Conservation (phyloP, 2,329 filamentous ascomycete genomes). For the Fusarium nelsonii region DNA sequence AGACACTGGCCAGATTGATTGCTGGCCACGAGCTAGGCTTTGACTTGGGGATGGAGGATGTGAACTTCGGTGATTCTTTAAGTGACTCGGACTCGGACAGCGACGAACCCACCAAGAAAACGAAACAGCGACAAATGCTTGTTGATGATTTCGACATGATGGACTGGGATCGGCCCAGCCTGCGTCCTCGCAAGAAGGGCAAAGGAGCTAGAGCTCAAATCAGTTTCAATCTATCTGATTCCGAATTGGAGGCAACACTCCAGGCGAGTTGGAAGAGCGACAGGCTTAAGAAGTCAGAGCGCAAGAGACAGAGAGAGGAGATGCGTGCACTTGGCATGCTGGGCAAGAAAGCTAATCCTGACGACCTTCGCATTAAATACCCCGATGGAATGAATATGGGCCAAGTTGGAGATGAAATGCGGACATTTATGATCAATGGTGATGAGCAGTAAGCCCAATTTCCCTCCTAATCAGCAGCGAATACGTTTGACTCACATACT, state of each 20-base stretch:
- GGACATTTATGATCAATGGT: slow-evolving; percentile 73
- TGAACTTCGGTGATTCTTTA: slow-evolving; percentile 30
- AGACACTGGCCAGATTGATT: slow-evolving; percentile 45
- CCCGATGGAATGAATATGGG: slow-evolving; percentile 76
- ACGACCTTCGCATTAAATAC: slow-evolving; percentile 78
- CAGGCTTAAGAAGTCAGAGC: slow-evolving; percentile 76
- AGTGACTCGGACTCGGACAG: slow-evolving; percentile 35
- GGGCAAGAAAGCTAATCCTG: slow-evolving; percentile 66
- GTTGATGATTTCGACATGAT: slow-evolving; percentile 84
- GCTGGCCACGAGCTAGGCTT: slow-evolving; percentile 42
- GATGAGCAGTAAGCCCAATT: slow-evolving; percentile 68
- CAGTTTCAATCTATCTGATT: slow-evolving; percentile 70
- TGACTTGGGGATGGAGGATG: slow-evolving; percentile 34
- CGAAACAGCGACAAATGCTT: slow-evolving; percentile 51
- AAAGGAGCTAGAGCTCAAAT: slow-evolving; percentile 71
- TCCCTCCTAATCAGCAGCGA: not conserved
- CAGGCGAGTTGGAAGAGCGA: slow-evolving; percentile 74
- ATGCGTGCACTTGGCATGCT: slow-evolving; percentile 75
- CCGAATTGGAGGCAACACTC: slow-evolving; percentile 73
- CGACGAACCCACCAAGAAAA: slow-evolving; percentile 48
- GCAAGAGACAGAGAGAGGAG: slow-evolving; percentile 77
- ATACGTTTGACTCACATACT: slow-evolving; percentile 22
- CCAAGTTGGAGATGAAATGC: slow-evolving; percentile 79
- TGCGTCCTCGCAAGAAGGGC: slow-evolving; percentile 71
- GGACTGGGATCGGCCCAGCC: slow-evolving; percentile 80